Evolutionary conservation across 1,284 basidiomycete genomes (phyloP), one percentile per base, ranked within the genome.

Genomic region (Cutaneotrichosporon spelunceum): DNA sequence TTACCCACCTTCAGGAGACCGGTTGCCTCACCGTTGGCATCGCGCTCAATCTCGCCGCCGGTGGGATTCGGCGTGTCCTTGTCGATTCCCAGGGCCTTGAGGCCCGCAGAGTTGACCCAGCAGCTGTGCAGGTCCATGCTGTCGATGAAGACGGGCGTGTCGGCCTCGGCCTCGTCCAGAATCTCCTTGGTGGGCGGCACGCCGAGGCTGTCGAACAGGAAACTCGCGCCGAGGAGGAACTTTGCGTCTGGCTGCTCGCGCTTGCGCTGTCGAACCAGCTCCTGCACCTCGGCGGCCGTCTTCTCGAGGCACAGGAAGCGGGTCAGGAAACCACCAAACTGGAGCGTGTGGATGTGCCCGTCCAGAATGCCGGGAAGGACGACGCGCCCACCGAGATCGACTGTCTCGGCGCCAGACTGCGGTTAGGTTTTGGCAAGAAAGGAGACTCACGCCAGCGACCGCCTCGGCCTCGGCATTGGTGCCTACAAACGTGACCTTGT

Each of bases 101-200:
- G 59, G 4, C 65, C 72, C 0, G 65, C 68, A 21, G 66, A 60
- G 57, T 69, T 72, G 27, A 68, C 47, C 72, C 71, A 72, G 34
- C 62, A 66, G 2, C 63, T 62, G 58, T 74, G 72, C 11, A 72
- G 60, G 57, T 72, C 71, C n/a, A 61, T 59, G 13, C 68, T 65
- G 57, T 72, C 72, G 57, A 74, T 70, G 55, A 69, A 71, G 19
- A 74, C 65, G 1, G 72, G 70, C 1, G 68, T 55, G 48, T 70
- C 69, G 4, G 63, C 48, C 3, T 67, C 55, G 24, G 64, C 56
- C 26, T 64, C 64, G 61, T 72, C 72, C 24, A 74, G 64, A 24
- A 61, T 45, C 26, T 34, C 34, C 19, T 61, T 57, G 56, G 67
- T 60, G 5, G 68, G 67, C 23, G 48, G 39, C 3, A 56, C 52